Evolutionary conservation across 2,329 filamentous ascomycete species (phyloP), one percentile per base, ranked within the genome.

Genomic region (Juglanconis juglandina): DNA sequence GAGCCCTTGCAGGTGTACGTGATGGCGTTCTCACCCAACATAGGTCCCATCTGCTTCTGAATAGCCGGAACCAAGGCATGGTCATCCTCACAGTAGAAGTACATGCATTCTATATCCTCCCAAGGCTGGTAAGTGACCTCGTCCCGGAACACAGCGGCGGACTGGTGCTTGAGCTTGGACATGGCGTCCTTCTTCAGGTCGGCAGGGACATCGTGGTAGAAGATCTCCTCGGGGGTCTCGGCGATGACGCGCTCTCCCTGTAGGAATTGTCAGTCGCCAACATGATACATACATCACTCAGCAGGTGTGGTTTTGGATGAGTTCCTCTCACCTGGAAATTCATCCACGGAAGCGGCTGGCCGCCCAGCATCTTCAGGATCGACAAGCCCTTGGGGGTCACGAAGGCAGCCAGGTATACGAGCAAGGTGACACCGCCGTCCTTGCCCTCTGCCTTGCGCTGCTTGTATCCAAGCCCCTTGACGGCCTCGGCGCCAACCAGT

Each of bases 351-450:
- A 67, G 49, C 10, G 56, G 66, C 10, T 65, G 32, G 17, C 66
- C 66, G 4, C 67, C 67, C 10, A 70, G 56, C 64, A 67, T 59
- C 32, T 62, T 59, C 33, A 63, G 52, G 24, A 68, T 57, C 58
- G 56, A 64, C 53, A 58, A 50, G 41, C 68, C 68, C 54, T 59
- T 62, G 47, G 66, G 65, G 13, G 63, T 64, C 2, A 69, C 64
- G 48, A 69, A 70, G 10, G 68, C 68, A 30, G 66, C 24, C 32
- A 69, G 57, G 58, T 72, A 76, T 4, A 70, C 71, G 13, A 67
- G 62, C 56, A 67, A 65, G 7, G 70, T 62, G 7, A 76, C 68
- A 1, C 75, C 74, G 3, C 74, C 74, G 41, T 67, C 69, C 63
- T 72, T 66, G 5, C 73, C 73, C 7, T 63, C 63, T 3, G 59